Conservation (phyloP, 1,284 basidiomycete species). For the Athelia psychrophila region DNA sequence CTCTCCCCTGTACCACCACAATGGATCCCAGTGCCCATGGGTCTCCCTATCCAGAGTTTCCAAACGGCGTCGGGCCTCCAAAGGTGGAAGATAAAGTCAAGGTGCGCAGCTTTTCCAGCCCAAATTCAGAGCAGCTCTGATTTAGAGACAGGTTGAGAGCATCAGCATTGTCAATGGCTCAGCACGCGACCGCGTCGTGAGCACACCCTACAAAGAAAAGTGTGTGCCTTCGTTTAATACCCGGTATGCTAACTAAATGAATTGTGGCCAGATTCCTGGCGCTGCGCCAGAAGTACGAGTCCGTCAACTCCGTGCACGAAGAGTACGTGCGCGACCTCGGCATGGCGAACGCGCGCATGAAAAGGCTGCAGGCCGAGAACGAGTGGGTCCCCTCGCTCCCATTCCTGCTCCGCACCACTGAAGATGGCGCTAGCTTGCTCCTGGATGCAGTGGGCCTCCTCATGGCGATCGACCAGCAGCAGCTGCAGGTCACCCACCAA, state of each 20-base stretch:
- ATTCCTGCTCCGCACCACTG: neutral
- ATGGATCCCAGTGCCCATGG: no score
- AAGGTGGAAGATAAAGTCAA: no score
- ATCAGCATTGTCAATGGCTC: no score
- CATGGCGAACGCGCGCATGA: conserved; percentile 9
- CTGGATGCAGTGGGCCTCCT: conserved; percentile 4
- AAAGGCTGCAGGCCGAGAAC: conserved; percentile 13
- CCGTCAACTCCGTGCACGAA: conserved; percentile 7
- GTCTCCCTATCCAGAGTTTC: no score
- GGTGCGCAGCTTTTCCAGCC: no score
- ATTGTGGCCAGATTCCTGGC: conserved; percentile 12
- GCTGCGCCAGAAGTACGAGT: conserved; percentile 7
- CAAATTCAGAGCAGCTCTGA: no score
- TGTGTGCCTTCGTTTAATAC: neutral
- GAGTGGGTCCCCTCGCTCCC: conserved; percentile 6
- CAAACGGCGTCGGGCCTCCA: no score
- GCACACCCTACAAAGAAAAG: neutral
- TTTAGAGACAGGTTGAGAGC: no score
- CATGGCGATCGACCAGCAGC: neutral
- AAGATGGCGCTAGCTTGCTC: conserved; percentile 1
- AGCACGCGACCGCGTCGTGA: no score
- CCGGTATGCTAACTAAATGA: neutral
- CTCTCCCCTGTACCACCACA: no score
- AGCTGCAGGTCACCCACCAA: neutral
- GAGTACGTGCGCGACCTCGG: conserved; percentile 9